Conservation (phyloP, 805 yeast genomes). For the Spencermartinsiella europaea region DNA sequence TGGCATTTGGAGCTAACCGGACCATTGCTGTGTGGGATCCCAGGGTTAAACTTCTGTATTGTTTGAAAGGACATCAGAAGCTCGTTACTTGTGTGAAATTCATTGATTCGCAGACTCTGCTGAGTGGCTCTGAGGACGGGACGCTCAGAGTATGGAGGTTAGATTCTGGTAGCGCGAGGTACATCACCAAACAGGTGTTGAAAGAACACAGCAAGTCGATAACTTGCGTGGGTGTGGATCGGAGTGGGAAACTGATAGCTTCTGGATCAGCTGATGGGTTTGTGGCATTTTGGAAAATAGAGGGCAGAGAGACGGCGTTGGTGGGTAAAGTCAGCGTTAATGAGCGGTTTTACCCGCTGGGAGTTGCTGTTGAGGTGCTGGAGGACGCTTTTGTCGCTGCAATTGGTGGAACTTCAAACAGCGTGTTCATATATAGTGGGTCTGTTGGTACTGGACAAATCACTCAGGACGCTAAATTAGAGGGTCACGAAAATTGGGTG, state of each 20-base stretch:
- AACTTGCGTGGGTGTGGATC: constrained; percentile 45
- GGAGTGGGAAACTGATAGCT: constrained; percentile 38
- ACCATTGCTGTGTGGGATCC: constrained; percentile 24
- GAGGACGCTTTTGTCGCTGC: constrained; percentile 24
- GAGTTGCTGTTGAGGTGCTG: constrained; percentile 18
- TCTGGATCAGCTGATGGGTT: constrained; percentile 65
- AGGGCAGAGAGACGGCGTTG: constrained; percentile 6
- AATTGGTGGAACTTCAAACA: constrained; percentile 34
- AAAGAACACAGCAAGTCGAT: constrained; percentile 47
- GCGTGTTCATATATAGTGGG: constrained; percentile 48
- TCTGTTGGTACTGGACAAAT: constrained; percentile 22
- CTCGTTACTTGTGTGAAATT: constrained; percentile 61
- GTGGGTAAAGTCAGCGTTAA: constrained; percentile 10
- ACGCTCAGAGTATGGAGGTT: constrained; percentile 54
- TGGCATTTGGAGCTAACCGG: constrained; percentile 24
- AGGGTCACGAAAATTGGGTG: constrained; percentile 98
- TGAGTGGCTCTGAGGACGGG: constrained; percentile 68
- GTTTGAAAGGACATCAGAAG: constrained; percentile 34
- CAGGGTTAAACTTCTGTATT: constrained; percentile 3
- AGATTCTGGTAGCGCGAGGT: constrained; percentile 12
- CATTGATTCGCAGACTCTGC: constrained; percentile 39
- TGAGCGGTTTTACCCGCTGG: constrained; percentile 28
- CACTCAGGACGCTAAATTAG: constrained; percentile 46
- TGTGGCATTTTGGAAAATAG: constrained; percentile 46
- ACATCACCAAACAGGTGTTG: constrained; percentile 29